Evolutionary conservation across 371 early-diverging fungal species (phyloP), one percentile per base, ranked within the genome.

Genomic region (Nematocida minor): DNA sequence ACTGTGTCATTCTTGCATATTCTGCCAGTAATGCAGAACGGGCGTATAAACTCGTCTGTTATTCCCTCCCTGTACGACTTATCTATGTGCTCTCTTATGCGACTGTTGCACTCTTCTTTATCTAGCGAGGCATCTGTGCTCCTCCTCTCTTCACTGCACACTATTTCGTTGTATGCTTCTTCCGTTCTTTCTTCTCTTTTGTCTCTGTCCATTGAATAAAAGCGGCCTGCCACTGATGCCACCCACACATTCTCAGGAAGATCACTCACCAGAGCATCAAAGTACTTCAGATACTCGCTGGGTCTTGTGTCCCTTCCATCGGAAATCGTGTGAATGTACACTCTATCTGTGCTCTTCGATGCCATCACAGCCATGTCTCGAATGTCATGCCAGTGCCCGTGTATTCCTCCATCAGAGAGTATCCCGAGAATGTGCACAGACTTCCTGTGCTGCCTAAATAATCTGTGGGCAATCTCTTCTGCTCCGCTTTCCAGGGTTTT

Each of bases 171-270:
- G 62, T 64, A 91, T 42, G 96, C 95, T 55, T 92, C 80, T 88
- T 93, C 88, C 69, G 95, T 86, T 81, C 98, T 90, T 86, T 97
- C 96, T 92, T 95, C 93, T 79, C 96, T 91, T 89, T 94, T 94
- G 87, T 97, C 97, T 85, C 99, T 91, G 85, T 99, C 99, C 99
- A 99, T 99, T 69, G 96, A 94, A 84, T 95, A 97, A 89, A 95
- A 99, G 66, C 99, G 89, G 36, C 99, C 99, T 25, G 89, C 88
- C 46, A 97, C 88, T 42, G 94, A 93, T 40, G 93, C 95, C 25
- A 97, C 69, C 80, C 87, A 88, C 77, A 94, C 95, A 84, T 92
- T 94, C 7, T 41, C 32, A 36, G 63, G 64, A 18, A 64, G 31
- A 9, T 20, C 14, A 31, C 20, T 22, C n/a, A 60, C 16, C 9